Evolutionary conservation across 2,329 filamentous ascomycete species (phyloP).

Genomic region (Aspergillus terreus): DNA sequence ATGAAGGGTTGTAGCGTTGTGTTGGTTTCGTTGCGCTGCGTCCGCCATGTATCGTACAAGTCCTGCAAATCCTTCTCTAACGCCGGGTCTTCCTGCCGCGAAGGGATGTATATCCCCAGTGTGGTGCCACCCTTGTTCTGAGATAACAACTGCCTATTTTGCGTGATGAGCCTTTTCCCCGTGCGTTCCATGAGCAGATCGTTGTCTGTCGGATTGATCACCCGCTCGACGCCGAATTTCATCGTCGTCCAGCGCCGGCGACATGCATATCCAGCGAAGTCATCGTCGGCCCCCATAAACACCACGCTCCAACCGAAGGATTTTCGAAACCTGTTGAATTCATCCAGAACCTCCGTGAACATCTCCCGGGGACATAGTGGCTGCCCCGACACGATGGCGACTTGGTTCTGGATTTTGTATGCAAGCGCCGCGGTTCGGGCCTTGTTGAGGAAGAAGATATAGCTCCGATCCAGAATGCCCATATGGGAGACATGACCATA

Average conservation of each 20-base stretch:
- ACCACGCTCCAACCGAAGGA: constrained; percentile 29
- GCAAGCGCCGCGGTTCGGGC: constrained; percentile 32
- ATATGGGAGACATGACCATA: constrained; percentile 42
- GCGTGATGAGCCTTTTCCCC: constrained; percentile 36
- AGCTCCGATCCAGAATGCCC: constrained; percentile 42
- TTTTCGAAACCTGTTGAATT: constrained; percentile 34
- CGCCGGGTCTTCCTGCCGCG: constrained; percentile 23
- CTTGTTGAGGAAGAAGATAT: constrained; percentile 39
- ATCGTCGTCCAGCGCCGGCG: constrained; percentile 32
- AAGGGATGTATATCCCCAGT: constrained; percentile 34
- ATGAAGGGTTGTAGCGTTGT: constrained; percentile 35
- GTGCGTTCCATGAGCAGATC: constrained; percentile 32
- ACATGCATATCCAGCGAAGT: constrained; percentile 29
- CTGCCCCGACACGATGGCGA: constrained; percentile 39
- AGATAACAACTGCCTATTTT: constrained; percentile 36
- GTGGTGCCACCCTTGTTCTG: constrained; percentile 30
- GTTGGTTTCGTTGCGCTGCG: constrained; percentile 27
- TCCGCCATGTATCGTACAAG: constrained; percentile 39
- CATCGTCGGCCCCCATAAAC: constrained; percentile 35
- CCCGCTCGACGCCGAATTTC: constrained; percentile 37
- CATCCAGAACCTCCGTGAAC: constrained; percentile 27
- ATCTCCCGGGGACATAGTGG: constrained; percentile 30
- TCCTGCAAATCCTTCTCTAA: constrained; percentile 31
- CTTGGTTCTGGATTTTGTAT: constrained; percentile 36
- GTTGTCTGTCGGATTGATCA: constrained; percentile 40